Percentiles rank a stretch among this genome's conserved stretches.
Evolutionary conservation across 169 alveolate genomes (phyloP).

Genomic region (Eimeria acervulina): DNA sequence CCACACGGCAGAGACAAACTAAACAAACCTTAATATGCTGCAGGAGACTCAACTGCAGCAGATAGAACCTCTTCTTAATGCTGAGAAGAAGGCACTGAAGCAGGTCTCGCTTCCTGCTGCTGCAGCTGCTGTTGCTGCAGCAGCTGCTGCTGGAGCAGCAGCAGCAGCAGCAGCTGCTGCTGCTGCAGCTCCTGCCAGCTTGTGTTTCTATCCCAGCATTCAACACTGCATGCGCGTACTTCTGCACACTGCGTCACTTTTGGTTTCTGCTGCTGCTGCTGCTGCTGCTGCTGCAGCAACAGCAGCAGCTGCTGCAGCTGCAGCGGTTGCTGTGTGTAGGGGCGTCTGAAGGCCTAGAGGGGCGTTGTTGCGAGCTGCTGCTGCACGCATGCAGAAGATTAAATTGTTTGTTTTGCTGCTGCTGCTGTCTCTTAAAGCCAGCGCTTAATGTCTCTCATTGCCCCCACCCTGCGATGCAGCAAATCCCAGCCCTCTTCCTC

Average conservation of each 20-base stretch:
- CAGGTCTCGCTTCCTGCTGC: background rate
- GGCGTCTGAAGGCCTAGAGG: too few relatives aligned
- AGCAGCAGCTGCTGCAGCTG: slow-evolving; percentile 5
- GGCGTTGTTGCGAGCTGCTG: background rate
- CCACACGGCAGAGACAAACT: background rate
- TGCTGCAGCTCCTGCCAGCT: background rate
- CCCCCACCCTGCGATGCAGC: slow-evolving; percentile 78
- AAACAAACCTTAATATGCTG: background rate
- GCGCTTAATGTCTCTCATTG: slow-evolving; percentile 51
- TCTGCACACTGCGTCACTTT: background rate
- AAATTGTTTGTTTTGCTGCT: background rate
- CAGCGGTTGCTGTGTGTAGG: background rate
- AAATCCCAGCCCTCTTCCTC: slow-evolving; percentile 79
- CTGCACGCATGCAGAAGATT: slow-evolving; percentile 23
- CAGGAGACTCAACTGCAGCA: background rate
- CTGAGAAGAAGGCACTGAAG: background rate
- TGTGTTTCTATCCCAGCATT: background rate
- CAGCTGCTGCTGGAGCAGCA: background rate
- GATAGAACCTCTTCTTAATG: background rate
- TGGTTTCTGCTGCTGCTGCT: too few relatives aligned
- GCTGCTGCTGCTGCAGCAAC: background rate
- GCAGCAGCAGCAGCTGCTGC: background rate
- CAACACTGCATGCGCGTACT: background rate
- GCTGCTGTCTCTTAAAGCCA: slow-evolving; percentile 65
- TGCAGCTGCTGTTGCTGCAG: background rate